Conservation (phyloP, 2,329 filamentous ascomycete genomes). For the Monosporascus sp. region DNA sequence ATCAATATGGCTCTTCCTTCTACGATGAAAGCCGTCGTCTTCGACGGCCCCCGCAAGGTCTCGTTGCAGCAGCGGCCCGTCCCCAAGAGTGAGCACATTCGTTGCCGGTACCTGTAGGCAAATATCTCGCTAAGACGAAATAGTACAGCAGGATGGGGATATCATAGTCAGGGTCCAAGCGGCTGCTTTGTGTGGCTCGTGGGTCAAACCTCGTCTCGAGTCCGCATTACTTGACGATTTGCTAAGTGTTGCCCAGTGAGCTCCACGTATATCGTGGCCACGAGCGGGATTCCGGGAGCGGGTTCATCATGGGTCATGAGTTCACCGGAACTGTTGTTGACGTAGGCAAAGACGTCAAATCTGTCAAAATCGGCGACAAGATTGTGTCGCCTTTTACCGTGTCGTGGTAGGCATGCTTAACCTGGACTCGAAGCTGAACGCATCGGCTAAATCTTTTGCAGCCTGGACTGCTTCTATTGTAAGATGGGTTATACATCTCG, state of each 20-base stretch:
- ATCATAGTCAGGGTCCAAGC: constrained; percentile 78
- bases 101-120: background rate
- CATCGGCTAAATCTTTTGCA: constrained; percentile 21
- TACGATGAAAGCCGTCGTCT: constrained; percentile 85
- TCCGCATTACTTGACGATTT: constrained; percentile 3
- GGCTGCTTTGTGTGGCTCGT: constrained; percentile 86
- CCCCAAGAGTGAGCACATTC: constrained; percentile 49
- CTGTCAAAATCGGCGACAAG: constrained; percentile 66
- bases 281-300: constrained; percentile 56
- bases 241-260: constrained; percentile 48
- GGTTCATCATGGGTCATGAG: constrained; percentile 73
- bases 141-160: constrained; percentile 64
- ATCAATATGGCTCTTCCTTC: constrained; percentile 27
- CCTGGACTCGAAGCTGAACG: background rate
- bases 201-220: constrained; percentile 26
- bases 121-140: constrained; percentile 10
- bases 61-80: constrained; percentile 74
- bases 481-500: constrained; percentile 69
- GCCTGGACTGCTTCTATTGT: constrained; percentile 79
- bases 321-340: constrained; percentile 74
- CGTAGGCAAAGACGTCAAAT: constrained; percentile 61
- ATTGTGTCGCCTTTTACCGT: constrained; percentile 80
- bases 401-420: constrained; percentile 55
- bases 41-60: constrained; percentile 71
- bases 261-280: constrained; percentile 83